Conservation (phyloP, 495 filamentous ascomycete genomes). For the Daldinia loculata region DNA sequence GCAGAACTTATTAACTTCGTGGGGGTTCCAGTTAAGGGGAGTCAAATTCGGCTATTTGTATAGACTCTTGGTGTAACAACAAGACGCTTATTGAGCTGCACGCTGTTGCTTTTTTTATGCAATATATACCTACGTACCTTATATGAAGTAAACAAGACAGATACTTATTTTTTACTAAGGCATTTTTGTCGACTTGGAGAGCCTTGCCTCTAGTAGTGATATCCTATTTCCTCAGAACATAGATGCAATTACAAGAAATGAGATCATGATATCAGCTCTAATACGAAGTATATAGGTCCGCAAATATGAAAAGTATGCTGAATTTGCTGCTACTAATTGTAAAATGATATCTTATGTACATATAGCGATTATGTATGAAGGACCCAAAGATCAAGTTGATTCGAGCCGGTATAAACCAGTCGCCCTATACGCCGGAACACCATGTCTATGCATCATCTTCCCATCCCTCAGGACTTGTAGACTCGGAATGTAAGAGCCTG, state of each 20-base stretch:
- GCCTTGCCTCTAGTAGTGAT: no score
- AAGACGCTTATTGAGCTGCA: no score
- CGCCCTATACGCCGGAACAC: constrained; percentile 30
- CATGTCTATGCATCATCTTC: constrained; percentile 16
- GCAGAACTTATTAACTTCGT: no score
- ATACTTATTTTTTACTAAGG: no score
- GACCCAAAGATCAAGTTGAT: background rate
- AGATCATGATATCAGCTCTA: background rate
- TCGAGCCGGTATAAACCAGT: background rate
- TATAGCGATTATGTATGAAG: background rate
- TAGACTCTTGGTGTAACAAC: no score
- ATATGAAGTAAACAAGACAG: no score
- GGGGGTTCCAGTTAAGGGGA: no score
- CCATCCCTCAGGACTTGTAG: constrained; percentile 7
- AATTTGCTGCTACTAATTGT: background rate
- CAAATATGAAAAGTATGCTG: background rate
- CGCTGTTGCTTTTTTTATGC: no score
- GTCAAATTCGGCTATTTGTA: no score
- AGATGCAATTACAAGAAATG: background rate
- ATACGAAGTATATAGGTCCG: background rate
- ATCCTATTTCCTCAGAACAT: no score
- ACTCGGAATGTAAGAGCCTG: constrained; percentile 1
- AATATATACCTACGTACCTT: no score
- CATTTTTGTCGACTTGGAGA: no score
- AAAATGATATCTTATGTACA: constrained; percentile 8